Evolutionary conservation across 306 rosid species (phyloP).

Genomic region (Datisca glomerata): DNA sequence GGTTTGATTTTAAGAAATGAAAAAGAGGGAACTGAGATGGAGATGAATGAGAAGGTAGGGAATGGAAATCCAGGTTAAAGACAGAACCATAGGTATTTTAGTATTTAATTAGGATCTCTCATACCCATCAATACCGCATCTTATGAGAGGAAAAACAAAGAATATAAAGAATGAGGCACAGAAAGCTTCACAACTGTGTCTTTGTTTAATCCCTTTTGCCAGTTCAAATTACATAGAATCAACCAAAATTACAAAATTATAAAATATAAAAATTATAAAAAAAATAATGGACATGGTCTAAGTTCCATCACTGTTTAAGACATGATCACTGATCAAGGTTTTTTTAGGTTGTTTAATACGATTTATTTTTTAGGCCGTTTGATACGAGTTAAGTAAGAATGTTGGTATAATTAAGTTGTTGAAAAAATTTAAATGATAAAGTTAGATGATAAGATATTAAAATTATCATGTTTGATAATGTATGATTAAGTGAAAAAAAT

Average conservation of each 20-base stretch:
- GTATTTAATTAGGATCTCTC: neutral
- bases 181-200: conserved; percentile 20
- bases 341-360: conserved; percentile 7
- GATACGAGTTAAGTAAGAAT: neutral
- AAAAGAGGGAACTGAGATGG: conserved; percentile 3
- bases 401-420: too few relatives aligned
- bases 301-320: conserved; percentile 21
- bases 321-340: conserved; percentile 22
- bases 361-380: neutral
- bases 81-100: too few relatives aligned
- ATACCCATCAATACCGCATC: conserved; percentile 23
- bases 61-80: conserved; percentile 13
- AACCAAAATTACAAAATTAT: too few relatives aligned
- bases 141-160: conserved; percentile 9
- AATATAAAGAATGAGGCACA: conserved; percentile 19
- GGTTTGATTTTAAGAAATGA: neutral
- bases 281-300: conserved; percentile 4
- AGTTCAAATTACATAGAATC: too few relatives aligned
- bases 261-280: conserved; percentile 12
- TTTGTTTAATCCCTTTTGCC: conserved; percentile 26
- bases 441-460: too few relatives aligned
- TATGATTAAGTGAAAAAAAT: too few relatives aligned
- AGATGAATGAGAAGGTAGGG: conserved; percentile 7
- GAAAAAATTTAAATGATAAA: too few relatives aligned
- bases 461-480: too few relatives aligned